Base-by-base conservation (phyloP, 345 rosid genomes). In the Lepidium didymum region DNA sequence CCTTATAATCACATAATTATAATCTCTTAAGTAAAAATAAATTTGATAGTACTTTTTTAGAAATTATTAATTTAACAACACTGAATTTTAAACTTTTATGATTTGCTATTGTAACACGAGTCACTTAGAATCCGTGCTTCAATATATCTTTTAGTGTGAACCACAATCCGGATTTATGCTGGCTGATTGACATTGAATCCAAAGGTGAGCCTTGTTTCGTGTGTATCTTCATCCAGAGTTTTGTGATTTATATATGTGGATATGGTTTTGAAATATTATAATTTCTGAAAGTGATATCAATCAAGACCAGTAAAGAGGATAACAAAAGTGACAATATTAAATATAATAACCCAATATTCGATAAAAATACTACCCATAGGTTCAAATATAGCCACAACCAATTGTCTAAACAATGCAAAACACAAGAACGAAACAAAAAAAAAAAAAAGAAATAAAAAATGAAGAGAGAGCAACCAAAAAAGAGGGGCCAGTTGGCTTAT, bases 401-500 rank as follows among this genome's bases (percentile, higher is more conserved):
- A 56, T 31, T 16, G 56, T 45, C 23, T 34, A 23, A 11, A 68
- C 33, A 33, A 57, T 19, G 34, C 35, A 34, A 68, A 38, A 43
- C 27, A 51, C 10, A 15, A 10, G 10, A 15, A 15, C 55, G 23
- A 67, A 23, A 42, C 18, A 9, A 44, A 12, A 1, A 1, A 43
- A 12, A 11, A 33, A 4, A 2, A 37, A 45, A 25, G n/a, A n/a
- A n/a, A n/a, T n/a, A 34, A 1, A 21, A 56, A 68, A 68, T 41
- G 67, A 69, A 37, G 74, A 37, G 74, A 58, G 74, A 46, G 49
- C 64, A 68, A 68, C 14, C 18, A 13, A 46, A 27, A 47, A 69
- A 57, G 74, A 59, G 74, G 74, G 74, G 36, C 60, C 56, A 12
- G 34, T n/a, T 43, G 23, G 61, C 18, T 60, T 70, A 60, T 67